Evolutionary conservation across 768 basidiomycete genomes (phyloP).

Genomic region (Auricularia sp.): DNA sequence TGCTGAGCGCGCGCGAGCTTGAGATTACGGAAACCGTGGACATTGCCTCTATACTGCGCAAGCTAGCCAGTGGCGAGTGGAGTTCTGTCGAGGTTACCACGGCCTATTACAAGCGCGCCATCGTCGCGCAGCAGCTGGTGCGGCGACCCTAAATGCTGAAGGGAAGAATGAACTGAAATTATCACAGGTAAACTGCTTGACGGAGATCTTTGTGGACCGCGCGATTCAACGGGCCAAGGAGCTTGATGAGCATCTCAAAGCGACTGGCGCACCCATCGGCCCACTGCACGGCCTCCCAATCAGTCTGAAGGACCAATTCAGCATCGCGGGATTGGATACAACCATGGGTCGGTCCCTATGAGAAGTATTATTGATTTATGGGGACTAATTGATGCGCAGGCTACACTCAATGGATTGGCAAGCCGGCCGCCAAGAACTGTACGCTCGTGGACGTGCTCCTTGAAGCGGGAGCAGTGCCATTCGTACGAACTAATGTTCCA

Average conservation of each 20-base stretch:
- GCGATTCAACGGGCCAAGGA: slow-evolving; percentile 54
- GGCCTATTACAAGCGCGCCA: slow-evolving; percentile 69
- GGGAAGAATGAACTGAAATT: background rate
- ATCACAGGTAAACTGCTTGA: slow-evolving; percentile 63
- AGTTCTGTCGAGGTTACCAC: slow-evolving; percentile 58
- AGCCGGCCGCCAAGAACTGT: slow-evolving; percentile 46
- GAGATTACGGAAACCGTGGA: slow-evolving; percentile 52
- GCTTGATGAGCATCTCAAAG: slow-evolving; percentile 52
- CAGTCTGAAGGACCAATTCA: slow-evolving; percentile 67
- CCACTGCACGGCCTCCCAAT: slow-evolving; percentile 69
- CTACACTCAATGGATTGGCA: slow-evolving; percentile 65
- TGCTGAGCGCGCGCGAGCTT: slow-evolving; percentile 47
- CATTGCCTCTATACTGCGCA: slow-evolving; percentile 40
- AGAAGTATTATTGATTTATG: background rate
- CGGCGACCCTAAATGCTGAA: slow-evolving; percentile 10
- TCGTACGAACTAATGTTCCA: slow-evolving; percentile 63
- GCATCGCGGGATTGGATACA: slow-evolving; percentile 57
- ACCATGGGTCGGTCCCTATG: slow-evolving; percentile 40
- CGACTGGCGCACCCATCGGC: slow-evolving; percentile 56
- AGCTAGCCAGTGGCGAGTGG: slow-evolving; percentile 46
- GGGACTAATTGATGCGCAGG: slow-evolving; percentile 27
- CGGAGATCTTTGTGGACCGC: slow-evolving; percentile 71
- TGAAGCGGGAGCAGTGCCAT: slow-evolving; percentile 58
- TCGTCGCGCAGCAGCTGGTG: slow-evolving; percentile 72
- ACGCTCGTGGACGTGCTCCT: slow-evolving; percentile 57